Evolutionary conservation across 345 rosid species (phyloP).

Genomic region (Pugionium dolabratum): DNA sequence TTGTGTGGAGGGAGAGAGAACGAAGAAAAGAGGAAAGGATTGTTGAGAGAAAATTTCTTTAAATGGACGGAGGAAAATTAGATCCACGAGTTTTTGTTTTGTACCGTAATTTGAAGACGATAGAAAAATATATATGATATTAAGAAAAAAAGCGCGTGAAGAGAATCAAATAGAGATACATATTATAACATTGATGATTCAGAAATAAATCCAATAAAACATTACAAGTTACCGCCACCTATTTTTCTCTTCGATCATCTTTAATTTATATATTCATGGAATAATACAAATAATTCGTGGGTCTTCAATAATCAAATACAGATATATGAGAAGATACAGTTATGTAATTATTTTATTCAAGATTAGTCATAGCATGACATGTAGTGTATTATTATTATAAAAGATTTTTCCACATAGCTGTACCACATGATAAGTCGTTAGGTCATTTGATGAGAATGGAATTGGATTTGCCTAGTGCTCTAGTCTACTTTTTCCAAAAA

Average conservation of each 20-base stretch:
- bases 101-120: neutral
- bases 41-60: conserved; percentile 15
- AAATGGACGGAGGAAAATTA: conserved; percentile 18
- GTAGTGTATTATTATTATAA: conserved; percentile 23
- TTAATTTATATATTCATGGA: neutral
- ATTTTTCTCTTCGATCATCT: neutral
- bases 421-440: conserved; percentile 42
- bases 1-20: conserved; percentile 6
- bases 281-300: conserved; percentile 35
- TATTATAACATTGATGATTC: neutral
- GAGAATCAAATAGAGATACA: conserved; percentile 6
- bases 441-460: conserved; percentile 27
- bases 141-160: conserved; percentile 5
- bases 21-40: conserved; percentile 19
- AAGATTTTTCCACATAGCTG: conserved; percentile 36
- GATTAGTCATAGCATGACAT: conserved; percentile 26
- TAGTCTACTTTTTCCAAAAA: conserved; percentile 8
- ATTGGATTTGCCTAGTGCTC: conserved; percentile 36
- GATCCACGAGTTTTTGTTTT: conserved; percentile 5
- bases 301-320: conserved; percentile 33
- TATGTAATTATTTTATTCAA: conserved; percentile 8
- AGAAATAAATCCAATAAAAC: neutral
- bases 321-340: conserved; percentile 31
- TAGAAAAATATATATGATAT: neutral
- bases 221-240: neutral